phyloP scores from a whole-genome alignment of 805 yeast species.

The Zygosaccharomyces gambellarensis region DNA sequence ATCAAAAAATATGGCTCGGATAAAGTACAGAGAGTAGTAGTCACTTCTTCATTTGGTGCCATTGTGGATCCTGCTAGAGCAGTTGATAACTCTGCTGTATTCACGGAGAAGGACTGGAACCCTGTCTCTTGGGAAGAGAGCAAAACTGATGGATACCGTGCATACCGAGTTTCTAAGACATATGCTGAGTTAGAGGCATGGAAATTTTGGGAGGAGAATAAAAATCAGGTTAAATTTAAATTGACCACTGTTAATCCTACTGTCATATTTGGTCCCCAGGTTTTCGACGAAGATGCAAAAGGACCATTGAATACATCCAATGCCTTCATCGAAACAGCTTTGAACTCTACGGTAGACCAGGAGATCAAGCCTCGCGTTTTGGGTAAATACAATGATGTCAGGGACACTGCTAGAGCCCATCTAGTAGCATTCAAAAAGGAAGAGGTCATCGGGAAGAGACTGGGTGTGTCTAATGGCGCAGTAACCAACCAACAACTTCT shows the following conservation, averaged over 20 bases:
- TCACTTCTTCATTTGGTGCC: conserved; percentile 54
- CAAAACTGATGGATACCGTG: conserved; percentile 19
- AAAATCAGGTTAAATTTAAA: conserved; percentile 37
- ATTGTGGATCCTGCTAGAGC: conserved; percentile 28
- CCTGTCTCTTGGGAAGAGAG: conserved; percentile 31
- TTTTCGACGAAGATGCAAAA: conserved; percentile 37
- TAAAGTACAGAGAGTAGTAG: conserved; percentile 41
- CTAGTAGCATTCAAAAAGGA: conserved; percentile 42
- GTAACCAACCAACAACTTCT: conserved; percentile 29
- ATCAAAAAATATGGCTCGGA: conserved; percentile 40
- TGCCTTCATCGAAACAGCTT: conserved; percentile 27
- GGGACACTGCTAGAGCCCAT: conserved; percentile 61
- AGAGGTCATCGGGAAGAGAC: conserved; percentile 35
- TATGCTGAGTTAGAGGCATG: conserved; percentile 57
- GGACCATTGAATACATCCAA: conserved; percentile 37
- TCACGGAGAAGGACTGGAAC: conserved; percentile 38
- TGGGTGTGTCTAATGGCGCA: conserved; percentile 24
- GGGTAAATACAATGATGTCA: conserved; percentile 45
- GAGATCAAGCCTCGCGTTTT: conserved; percentile 23
- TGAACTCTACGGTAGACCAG: conserved; percentile 28
- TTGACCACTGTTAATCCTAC: conserved; percentile 42
- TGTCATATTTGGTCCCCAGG: conserved; percentile 49
- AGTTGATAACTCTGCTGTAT: conserved; percentile 17
- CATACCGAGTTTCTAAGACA: conserved; percentile 44
- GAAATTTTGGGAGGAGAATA: conserved; percentile 41